Evolutionary conservation across 208 protist species (phyloP), one percentile per base, ranked within the genome.

Genomic region (Leishmania guyanensis): DNA sequence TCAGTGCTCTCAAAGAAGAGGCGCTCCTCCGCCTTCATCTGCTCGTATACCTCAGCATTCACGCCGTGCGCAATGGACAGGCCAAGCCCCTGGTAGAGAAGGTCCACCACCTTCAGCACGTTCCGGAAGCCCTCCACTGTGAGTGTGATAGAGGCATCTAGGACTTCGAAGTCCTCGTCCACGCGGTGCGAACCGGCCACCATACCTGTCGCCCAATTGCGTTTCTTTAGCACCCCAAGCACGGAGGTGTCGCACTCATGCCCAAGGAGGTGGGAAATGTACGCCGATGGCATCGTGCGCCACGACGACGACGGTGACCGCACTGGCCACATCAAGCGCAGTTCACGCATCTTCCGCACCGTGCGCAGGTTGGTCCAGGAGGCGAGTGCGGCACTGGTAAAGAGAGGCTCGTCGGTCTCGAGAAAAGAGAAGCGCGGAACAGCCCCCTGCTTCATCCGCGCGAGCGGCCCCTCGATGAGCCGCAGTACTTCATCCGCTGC

Each of bases 211-310:
- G 90, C 95, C 76, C 89, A 87, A 43, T 94, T 91, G 56, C 79
- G 86, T 60, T 79, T 54, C 82, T 98, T 96, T 48, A 98, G 83
- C 26, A 95, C 71, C n/a, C 93, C 89, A 43, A 99, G 79, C 6
- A 98, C 82, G 50, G 93, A 97, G n/a, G 89, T 92, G 74, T 95
- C 80, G 58, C 95, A 96, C 90, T 99, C 98, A 77, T 99, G 98
- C 1, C 98, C 98, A 62, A 99, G 79, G 29, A 99, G 81, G 86
- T 99, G 95, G 9, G 90, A 89, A 8, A 96, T 83, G 78, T 98
- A 98, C 22, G 84, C 68, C 29, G 78, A 71, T 4, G 97, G 95
- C 77, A 90, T 91, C 4, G 87, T 77, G 29, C 84, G 75, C 90
- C 94, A 97, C 73, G 72, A 71, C 64, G 86, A 79, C 14, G 80